These are phyloP conservation scores for Chaetomium sp. DNA, from an alignment of 2,329 filamentous ascomycete genomes.

Conservation along the genomic window DNA sequence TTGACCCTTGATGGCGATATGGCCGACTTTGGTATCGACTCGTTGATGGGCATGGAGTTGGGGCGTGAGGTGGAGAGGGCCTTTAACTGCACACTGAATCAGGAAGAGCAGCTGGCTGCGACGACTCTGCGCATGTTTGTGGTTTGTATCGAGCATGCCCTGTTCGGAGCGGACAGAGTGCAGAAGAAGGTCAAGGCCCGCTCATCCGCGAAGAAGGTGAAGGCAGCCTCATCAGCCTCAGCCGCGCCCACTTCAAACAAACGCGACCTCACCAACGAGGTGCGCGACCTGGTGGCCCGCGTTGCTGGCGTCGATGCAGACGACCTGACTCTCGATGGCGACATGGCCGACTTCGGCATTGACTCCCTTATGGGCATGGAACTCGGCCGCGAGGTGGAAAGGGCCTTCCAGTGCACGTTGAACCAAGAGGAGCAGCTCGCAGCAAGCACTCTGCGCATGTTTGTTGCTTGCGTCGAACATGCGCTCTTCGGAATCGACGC, in stretches of 20 bases:
- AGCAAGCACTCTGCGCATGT: not conserved
- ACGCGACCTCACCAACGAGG: constrained; percentile 4
- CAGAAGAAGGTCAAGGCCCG: no score
- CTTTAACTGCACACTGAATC: not conserved
- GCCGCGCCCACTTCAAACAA: not conserved
- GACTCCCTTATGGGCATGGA: constrained; percentile 47
- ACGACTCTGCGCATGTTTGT: not conserved
- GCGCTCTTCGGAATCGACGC: not conserved
- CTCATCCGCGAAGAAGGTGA: not conserved
- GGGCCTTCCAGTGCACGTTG: constrained; percentile 26
- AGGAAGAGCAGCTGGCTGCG: not conserved
- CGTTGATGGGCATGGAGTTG: not conserved
- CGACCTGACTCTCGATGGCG: constrained; percentile 32
- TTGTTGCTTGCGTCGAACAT: not conserved
- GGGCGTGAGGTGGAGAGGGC: not conserved
- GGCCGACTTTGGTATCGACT: not conserved
- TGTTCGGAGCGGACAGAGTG: not conserved
- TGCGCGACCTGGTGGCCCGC: constrained; percentile 22
- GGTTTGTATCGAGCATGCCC: not conserved
- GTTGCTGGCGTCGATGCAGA: constrained; percentile 31
- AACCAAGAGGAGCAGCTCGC: not conserved
- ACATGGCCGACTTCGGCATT: constrained; percentile 40
- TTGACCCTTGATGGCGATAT: not conserved
- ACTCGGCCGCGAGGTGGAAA: constrained; percentile 36
- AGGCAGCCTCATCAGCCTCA: not conserved